Evolutionary conservation across 331 rosid genomes (phyloP), one percentile per base, ranked within the genome.

Genomic region (Pyracantha coccinea): DNA sequence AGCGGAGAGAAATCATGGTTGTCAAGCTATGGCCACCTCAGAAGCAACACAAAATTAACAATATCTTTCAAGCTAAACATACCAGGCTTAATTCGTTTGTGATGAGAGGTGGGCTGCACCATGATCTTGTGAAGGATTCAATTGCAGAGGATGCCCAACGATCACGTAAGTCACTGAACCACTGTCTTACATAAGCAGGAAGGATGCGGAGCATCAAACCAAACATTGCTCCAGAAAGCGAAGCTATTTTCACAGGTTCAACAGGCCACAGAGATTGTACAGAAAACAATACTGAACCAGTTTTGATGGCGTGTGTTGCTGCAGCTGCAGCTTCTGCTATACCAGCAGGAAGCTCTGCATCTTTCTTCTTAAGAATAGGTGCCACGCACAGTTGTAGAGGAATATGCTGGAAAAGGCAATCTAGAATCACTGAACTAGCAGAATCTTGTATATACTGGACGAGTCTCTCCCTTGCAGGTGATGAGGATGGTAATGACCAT

Each of bases 181-280:
- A 94, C 71, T 85, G 90, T 68, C 99, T 93, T 52, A 94, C 95
- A 81, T 92, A 94, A 69, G 99, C 99, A 54, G 99, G 99, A 81
- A 94, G 97, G 86, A 92, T 84, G 76, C 83, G 83, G 69, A 94
- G 93, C 99, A 92, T 94, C 82, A 89, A 77, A 65, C 97, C 97
- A 80, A 79, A 92, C 73, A 90, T 79, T 80, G 93, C 95, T 71
- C 99, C 96, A 70, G 96, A 87, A 81, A 88, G 83, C 3, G 91
- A 79, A 75, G 95, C 84, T 77, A 94, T 73, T 86, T 92, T 94
- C 82, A 74, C 86, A 53, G 81, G 82, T 66, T 88, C 85, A 83
- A 88, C 54, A 19, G 93, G 93, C 99, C 99, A 91, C 73, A 94
- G 85, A 67, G 91, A 85, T 71, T 94, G 90, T 82, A 88, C 87